A percentile compares a stretch with the other conserved stretches of the same genome.
phyloP scores from a whole-genome alignment of 148 eudicot genomes.

The Rhododendron simsii region DNA sequence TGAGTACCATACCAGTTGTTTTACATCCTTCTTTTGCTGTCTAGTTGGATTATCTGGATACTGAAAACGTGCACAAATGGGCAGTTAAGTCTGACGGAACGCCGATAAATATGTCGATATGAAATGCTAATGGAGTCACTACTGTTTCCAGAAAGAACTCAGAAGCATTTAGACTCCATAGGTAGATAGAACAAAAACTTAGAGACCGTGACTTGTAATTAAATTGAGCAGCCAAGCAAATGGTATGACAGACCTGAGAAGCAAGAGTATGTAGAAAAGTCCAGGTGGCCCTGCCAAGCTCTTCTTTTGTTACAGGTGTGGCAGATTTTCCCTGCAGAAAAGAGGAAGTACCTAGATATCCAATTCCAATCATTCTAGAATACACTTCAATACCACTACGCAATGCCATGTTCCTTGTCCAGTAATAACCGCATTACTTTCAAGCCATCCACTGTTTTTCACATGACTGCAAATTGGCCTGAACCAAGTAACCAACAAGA shows the following conservation, averaged over 20 bases:
- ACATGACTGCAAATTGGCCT: neutral
- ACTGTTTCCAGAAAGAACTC: neutral
- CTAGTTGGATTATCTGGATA: slow-evolving; percentile 89
- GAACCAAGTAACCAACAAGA: neutral
- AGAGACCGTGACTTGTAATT: neutral
- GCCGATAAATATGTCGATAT: neutral
- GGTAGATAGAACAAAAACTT: neutral
- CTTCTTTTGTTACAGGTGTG: slow-evolving; percentile 68
- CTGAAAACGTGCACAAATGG: slow-evolving; percentile 32
- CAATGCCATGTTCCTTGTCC: neutral
- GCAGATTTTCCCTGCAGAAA: slow-evolving; percentile 49
- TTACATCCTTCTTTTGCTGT: slow-evolving; percentile 91
- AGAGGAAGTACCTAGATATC: neutral
- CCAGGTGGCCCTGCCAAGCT: slow-evolving; percentile 95
- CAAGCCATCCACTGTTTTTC: neutral
- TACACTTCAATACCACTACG: neutral
- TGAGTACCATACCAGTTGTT: slow-evolving; percentile 65
- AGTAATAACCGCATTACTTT: neutral
- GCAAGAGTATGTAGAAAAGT: slow-evolving; percentile 94
- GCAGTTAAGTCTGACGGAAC: neutral
- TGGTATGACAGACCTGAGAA: slow-evolving; percentile 60
- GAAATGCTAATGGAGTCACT: neutral
- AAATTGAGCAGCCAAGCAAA: slow-evolving; percentile 8
- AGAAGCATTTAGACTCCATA: neutral
- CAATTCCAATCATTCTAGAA: neutral